Base-by-base conservation (phyloP, 176 grass and related monocot genomes). In the Echinochloa phyllopogon region DNA sequence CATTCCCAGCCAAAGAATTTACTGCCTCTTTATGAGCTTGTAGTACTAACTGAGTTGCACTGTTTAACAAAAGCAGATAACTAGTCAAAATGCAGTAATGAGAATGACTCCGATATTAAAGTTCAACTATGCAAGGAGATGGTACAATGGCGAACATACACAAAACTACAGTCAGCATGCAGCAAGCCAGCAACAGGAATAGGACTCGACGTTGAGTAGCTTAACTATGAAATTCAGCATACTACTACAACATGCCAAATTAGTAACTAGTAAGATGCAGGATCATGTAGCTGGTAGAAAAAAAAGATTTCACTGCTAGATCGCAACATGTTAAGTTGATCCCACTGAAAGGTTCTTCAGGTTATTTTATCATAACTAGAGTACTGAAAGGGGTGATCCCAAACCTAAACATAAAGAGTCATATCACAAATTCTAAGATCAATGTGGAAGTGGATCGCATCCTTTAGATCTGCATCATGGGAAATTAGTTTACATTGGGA, bases 21-120 rank as follows among this genome's bases (percentile, higher is more conserved):
- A 96, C 91, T 78, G 96, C 96, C 59, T 99, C 96, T 87, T 95
- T 94, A 85, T 99, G 96, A 50, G 96, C 91, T 48, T 84, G 89
- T 65, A 99, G 63, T 79, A 98, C 96, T 84, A 95, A 86, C n/a
- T 94, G 96, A 64, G 91, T 92, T 51, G 93, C 91, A 86, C 96
- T 98, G 85, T 77, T 85, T 47, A 90, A 70, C 50, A 84, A 57
- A 18, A 83, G 75, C 69, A 81, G 24, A 74, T 23, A 86, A 55
- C 63, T 68, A 68, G 33, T 82, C 40, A 80, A 16, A 17, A 70
- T 70, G 37, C 55, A 70, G 44, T 10, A 86, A 86, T 8, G 50
- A 61, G 44, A 62, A 64, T 24, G 38, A 75, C 8, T 85, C 27
- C 3, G 74, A 58, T 57, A 56, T 5, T 67, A 27, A 25, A 72